Evolutionary conservation across 1,284 basidiomycete genomes (phyloP).

Genomic region (Rhodotorula sp.): DNA sequence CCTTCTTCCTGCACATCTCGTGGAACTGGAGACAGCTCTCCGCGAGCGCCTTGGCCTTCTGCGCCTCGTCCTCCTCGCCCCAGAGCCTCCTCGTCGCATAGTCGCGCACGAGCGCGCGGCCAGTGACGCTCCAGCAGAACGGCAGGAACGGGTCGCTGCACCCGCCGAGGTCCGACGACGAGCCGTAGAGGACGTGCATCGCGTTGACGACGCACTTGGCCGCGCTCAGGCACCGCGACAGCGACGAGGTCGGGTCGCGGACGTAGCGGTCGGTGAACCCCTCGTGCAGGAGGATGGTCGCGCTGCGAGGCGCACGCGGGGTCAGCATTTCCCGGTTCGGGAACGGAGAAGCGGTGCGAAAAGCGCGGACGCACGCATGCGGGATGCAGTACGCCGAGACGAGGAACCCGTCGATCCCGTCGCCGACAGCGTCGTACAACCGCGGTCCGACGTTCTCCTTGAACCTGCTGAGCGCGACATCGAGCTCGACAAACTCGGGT

Average conservation of each 20-base stretch:
- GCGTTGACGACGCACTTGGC: constrained; percentile 41
- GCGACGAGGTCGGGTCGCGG: constrained; percentile 23
- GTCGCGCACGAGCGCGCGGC: constrained; percentile 38
- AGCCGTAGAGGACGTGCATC: constrained; percentile 30
- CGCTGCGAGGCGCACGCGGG: constrained; percentile 3
- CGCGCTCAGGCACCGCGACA: constrained; percentile 25
- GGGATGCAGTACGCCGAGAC: constrained; percentile 37
- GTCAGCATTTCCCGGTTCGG: background rate
- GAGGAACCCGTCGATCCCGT: constrained; percentile 32
- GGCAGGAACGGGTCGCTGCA: constrained; percentile 36
- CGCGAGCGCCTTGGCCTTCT: constrained; percentile 15
- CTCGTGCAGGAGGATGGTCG: constrained; percentile 41
- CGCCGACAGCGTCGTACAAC: constrained; percentile 21
- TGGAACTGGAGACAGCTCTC: constrained; percentile 35
- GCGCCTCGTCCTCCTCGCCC: constrained; percentile 27
- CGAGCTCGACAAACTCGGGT: constrained; percentile 35
- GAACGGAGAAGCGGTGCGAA: background rate
- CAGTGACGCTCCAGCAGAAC: constrained; percentile 35
- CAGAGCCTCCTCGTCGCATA: constrained; percentile 30
- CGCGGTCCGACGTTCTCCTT: constrained; percentile 16
- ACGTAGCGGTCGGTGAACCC: constrained; percentile 30
- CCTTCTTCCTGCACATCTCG: constrained; percentile 12
- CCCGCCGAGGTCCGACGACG: constrained; percentile 33
- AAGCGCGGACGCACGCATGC: constrained; percentile 35
- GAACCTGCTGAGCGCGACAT: constrained; percentile 34